Base-by-base conservation (phyloP, 345 rosid genomes). In the Lenwebbia sp. region DNA sequence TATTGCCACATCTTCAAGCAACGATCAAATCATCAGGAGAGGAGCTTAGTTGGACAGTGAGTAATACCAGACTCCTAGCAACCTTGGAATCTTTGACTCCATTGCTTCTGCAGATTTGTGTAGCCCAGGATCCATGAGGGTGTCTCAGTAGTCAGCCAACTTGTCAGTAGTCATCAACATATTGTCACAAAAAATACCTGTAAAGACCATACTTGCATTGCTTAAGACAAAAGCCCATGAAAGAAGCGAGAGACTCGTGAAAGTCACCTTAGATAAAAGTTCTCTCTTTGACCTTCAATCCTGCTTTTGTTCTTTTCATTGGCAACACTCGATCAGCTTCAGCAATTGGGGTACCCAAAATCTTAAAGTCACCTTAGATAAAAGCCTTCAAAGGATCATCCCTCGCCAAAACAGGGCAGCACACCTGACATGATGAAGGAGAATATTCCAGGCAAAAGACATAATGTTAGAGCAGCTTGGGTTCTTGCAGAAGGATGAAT, bases 121-220 rank as follows among this genome's bases (percentile, higher is more conserved):
- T 82, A 82, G 92, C 93, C 98, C 95, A 95, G 74, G 91, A 90
- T 87, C 94, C 96, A 86, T 89, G 96, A 87, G 85, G 85, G 88
- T 91, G 89, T 87, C 92, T 93, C 92, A 89, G 90, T 83, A 91
- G 88, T 82, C 90, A 83, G 25, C 95, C 84, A 95, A 86, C 86
- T 86, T 86, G 52, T 89, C 90, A 58, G 92, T 92, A 85, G 92
- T 85, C 88, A 89, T 84, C 88, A 92, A 84, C 82, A 93, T 54
- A 57, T 91, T 90, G 56, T 94, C 96, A 85, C 93, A 93, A 44
- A 93, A 90, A 86, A 94, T 41, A 41, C 86, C 98, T 95, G 93
- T 84, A 83, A 85, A 91, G 57, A 84, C 88, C 22, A 83, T 81
- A 53, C 86, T 54, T 23, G 33, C 23, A 60, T 10, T n/a, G 84